These are phyloP conservation scores for Globisporangium alternatum DNA, from an alignment of 352 stramenopile species.

Conservation along the genomic window DNA sequence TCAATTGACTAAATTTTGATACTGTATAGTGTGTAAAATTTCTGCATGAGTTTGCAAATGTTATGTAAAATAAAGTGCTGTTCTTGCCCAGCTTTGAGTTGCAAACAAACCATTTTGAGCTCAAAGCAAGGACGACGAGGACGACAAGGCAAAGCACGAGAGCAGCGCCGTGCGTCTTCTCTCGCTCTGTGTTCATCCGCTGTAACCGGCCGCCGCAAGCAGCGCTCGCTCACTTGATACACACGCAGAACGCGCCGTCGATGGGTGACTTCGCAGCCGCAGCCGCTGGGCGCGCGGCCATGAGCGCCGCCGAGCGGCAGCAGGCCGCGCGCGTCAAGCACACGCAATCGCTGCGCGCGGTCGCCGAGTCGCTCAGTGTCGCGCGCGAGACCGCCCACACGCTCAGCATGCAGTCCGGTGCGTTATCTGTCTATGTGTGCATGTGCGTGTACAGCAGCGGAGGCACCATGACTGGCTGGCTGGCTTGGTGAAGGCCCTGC, in stretches of 20 bases:
- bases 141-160: no score
- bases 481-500: neutral
- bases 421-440: slow-evolving; percentile 2
- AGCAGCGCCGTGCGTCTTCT: no score
- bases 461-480: neutral
- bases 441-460: neutral
- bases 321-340: slow-evolving; percentile 35
- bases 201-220: neutral
- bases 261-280: slow-evolving; percentile 13
- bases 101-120: no score
- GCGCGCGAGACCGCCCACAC: slow-evolving; percentile 53
- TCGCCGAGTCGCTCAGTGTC: slow-evolving; percentile 52
- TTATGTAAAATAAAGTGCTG: no score
- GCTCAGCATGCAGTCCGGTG: slow-evolving; percentile 61
- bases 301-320: slow-evolving; percentile 1
- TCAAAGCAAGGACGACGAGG: no score
- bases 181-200: neutral
- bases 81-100: no score
- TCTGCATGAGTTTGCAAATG: no score
- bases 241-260: neutral
- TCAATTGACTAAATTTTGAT: no score
- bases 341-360: slow-evolving; percentile 43
- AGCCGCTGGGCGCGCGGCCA: neutral
- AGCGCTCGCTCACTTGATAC: neutral
- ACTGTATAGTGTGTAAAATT: no score